Conservation (phyloP, 2,329 filamentous ascomycete species). For the Exophiala dermatitidis region DNA sequence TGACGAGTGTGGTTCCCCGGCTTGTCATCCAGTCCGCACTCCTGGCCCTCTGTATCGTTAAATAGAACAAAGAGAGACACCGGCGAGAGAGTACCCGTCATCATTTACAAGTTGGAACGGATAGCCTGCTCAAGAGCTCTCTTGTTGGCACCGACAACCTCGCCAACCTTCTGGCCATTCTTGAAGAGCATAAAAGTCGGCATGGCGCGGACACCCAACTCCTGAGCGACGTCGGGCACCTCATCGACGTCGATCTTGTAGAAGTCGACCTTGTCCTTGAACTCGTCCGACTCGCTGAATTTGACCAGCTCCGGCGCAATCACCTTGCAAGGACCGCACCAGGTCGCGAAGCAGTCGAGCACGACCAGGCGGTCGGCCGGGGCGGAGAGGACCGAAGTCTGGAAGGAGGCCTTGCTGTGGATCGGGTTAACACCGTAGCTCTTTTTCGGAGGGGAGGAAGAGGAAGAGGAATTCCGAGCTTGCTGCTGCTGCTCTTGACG, state of each 20-base stretch:
- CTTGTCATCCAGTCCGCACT: no score
- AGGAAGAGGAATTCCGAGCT: slow-evolving; percentile 10
- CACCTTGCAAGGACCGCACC: slow-evolving; percentile 93
- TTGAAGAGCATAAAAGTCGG: slow-evolving; percentile 85
- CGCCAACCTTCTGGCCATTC: slow-evolving; percentile 62
- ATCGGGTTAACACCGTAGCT: slow-evolving; percentile 28
- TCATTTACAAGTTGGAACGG: slow-evolving; percentile 11
- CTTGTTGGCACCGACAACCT: slow-evolving; percentile 78
- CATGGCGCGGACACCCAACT: slow-evolving; percentile 82
- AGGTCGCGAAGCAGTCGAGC: slow-evolving; percentile 79
- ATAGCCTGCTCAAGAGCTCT: slow-evolving; percentile 43
- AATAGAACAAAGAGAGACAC: no score
- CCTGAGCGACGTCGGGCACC: slow-evolving; percentile 63
- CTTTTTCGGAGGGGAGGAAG: slow-evolving; percentile 12
- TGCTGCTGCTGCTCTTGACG: slow-evolving; percentile 25
- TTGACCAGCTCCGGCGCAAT: slow-evolving; percentile 64
- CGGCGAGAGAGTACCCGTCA: no score
- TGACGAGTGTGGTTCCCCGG: no score
- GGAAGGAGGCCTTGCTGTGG: slow-evolving; percentile 53
- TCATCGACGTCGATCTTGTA: slow-evolving; percentile 89
- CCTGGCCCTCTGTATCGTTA: no score
- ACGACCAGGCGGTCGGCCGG: slow-evolving; percentile 56
- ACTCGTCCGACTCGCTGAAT: slow-evolving; percentile 51
- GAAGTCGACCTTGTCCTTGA: slow-evolving; percentile 60
- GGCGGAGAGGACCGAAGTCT: slow-evolving; percentile 45